phyloP scores from a whole-genome alignment of 1,284 basidiomycete species.

The Boletus semigastroideus region DNA sequence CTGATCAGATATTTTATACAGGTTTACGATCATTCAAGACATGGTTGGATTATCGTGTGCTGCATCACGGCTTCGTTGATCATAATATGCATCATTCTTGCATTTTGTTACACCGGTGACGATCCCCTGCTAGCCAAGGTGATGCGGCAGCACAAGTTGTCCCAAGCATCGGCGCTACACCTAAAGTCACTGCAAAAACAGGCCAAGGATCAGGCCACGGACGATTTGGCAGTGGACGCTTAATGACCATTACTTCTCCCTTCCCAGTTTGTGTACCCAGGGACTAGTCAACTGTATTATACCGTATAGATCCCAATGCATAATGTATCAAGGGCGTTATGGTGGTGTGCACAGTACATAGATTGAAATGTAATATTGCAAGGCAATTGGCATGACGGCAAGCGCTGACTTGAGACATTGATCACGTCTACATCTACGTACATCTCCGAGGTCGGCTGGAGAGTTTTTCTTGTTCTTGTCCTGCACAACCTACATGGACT shows the following conservation, averaged over 20 bases:
- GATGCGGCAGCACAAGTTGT: conserved; percentile 20
- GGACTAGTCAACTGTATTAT: conserved; percentile 13
- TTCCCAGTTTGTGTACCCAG: neutral
- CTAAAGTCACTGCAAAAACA: conserved; percentile 8
- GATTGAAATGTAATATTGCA: neutral
- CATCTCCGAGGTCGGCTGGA: neutral
- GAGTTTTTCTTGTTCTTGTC: neutral
- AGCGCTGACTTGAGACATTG: too few relatives aligned
- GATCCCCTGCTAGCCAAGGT: conserved; percentile 39
- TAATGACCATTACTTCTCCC: conserved; percentile 1
- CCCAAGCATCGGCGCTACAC: conserved; percentile 10
- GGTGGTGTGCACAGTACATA: neutral
- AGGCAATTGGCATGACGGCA: neutral
- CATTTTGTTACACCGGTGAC: conserved; percentile 49
- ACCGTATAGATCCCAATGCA: conserved; percentile 8
- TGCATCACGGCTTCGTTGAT: conserved; percentile 46
- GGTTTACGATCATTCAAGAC: conserved; percentile 54
- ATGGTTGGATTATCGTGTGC: conserved; percentile 60
- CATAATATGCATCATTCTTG: conserved; percentile 38
- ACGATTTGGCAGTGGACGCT: neutral
- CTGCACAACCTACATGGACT: conserved; percentile 22
- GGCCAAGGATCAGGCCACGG: conserved; percentile 3
- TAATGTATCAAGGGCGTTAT: conserved; percentile 9
- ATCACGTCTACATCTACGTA: too few relatives aligned
- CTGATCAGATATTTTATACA: conserved; percentile 26